Percentiles rank a stretch among this genome's conserved stretches.
Conservation (phyloP, 495 filamentous ascomycete genomes). For the Trichoderma parareesei region DNA sequence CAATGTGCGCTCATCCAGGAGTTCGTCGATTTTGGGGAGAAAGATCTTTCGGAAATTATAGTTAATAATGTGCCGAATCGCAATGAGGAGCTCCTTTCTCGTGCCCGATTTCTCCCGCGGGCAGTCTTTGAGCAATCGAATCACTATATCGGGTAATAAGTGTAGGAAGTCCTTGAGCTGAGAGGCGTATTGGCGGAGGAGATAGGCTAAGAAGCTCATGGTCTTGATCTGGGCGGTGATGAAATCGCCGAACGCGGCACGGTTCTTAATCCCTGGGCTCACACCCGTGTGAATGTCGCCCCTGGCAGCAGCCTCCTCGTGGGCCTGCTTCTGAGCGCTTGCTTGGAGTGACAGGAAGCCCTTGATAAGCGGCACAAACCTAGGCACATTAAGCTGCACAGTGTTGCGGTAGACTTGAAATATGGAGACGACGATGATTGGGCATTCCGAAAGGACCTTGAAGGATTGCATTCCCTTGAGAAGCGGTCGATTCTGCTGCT, state of each 20-base stretch:
- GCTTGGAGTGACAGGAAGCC: constrained; percentile 82
- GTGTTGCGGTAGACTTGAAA: constrained; percentile 83
- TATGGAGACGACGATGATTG: constrained; percentile 96
- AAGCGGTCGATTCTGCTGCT: constrained; percentile 70
- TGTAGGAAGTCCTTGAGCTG: constrained; percentile 86
- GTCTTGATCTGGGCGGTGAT: constrained; percentile 98
- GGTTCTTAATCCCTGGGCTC: constrained; percentile 86
- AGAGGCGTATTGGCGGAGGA: constrained; percentile 79
- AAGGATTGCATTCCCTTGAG: constrained; percentile 96
- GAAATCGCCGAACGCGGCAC: constrained; percentile 92
- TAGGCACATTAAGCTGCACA: constrained; percentile 77
- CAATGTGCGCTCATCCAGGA: constrained; percentile 85
- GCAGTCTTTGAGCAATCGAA: constrained; percentile 86
- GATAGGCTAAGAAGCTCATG: constrained; percentile 96
- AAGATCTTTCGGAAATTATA: constrained; percentile 98
- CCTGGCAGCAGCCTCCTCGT: constrained; percentile 67
- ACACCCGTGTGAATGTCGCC: constrained; percentile 85
- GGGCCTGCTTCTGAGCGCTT: constrained; percentile 86
- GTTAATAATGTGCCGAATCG: constrained; percentile 97
- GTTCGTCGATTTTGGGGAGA: constrained; percentile 85
- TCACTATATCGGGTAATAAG: constrained; percentile 80
- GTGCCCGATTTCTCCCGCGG: constrained; percentile 89
- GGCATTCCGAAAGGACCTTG: constrained; percentile 95
- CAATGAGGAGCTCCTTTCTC: constrained; percentile 90
- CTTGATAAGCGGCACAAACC: constrained; percentile 91